These are phyloP conservation scores for Diaporthe sp. DNA, from an alignment of 2,329 filamentous ascomycete genomes.

Conservation along the genomic window DNA sequence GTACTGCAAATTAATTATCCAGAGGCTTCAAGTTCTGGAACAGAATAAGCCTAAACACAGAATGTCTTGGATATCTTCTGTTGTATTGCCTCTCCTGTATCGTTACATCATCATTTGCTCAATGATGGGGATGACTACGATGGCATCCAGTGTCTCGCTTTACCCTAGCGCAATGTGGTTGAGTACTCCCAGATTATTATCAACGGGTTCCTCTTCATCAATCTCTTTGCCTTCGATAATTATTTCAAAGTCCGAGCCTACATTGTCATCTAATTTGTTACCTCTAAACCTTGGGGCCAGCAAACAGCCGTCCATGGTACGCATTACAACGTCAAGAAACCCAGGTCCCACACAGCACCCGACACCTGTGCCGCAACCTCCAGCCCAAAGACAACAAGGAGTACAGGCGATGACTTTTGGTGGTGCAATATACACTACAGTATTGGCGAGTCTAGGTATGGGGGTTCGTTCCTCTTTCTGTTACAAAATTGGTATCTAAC, in stretches of 20 bases:
- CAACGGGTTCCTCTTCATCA: background rate
- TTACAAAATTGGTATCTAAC: background rate
- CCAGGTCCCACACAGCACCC: background rate
- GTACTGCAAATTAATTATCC: too few species aligned
- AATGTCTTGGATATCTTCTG: background rate
- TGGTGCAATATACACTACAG: background rate
- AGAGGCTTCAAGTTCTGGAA: too few species aligned
- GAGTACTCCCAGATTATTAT: background rate
- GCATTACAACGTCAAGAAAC: background rate
- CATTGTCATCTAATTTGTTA: background rate
- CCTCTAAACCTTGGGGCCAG: background rate
- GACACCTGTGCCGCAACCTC: background rate
- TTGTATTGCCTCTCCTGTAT: background rate
- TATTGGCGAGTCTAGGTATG: constrained; percentile 11
- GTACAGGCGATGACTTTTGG: background rate
- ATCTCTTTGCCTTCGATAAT: too few species aligned
- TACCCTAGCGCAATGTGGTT: too few species aligned
- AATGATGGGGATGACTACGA: background rate
- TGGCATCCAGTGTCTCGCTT: background rate
- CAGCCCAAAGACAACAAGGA: background rate
- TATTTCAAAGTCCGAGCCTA: background rate
- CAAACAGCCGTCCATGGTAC: background rate
- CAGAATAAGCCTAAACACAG: background rate
- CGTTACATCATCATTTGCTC: too few species aligned
- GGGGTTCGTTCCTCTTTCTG: too few species aligned